Base-by-base conservation (phyloP, 108 stramenopile species). In the Cyclostephanos tholiformis region DNA sequence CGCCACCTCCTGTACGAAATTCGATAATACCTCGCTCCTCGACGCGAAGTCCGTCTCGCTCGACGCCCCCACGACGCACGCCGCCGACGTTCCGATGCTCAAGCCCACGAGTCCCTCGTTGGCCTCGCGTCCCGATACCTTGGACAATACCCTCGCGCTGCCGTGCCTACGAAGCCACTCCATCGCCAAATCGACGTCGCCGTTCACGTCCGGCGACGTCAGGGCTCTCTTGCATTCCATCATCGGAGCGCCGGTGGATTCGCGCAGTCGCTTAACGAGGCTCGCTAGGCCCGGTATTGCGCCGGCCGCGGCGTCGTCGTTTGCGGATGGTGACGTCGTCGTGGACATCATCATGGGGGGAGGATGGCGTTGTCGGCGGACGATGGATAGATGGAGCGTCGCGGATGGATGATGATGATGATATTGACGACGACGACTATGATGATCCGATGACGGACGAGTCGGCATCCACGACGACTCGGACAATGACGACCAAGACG, bases 211-310 rank as follows among this genome's bases (percentile, higher is more conserved):
- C 19, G 78, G 72, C 23, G 87, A 79, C 36, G 80, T 48, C 64
- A 94, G 66, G 2, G 92, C 92, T 62, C 90, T 93, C 59, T 91
- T 91, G 79, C 92, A 93, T 64, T 93, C 92, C 79, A 91, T 90
- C 82, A 93, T 91, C 9, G 92, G 92, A 17, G 92, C 92, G 11
- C 92, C 92, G 22, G 92, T 89, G 22, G 64, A 27, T 25, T 69
- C 59, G 38, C 92, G 86, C 17, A 94, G 75, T 65, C 88, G 82
- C 69, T 91, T 89, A 7, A 94, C 74, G 4, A 76, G 69, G 8
- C 39, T 60, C 44, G 71, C 71, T 13, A 49, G 62, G 13, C 60
- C 51, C 44, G 44, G 9, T 12, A n/a, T n/a, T n/a, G n/a, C n/a
- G n/a, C n/a, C n/a, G n/a, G n/a, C n/a, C n/a, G n/a, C n/a, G n/a